A percentile compares a stretch with the other conserved stretches of the same genome.
Conservation (phyloP, 2,329 filamentous ascomycete genomes). For the Monosporascus cannonballus region DNA sequence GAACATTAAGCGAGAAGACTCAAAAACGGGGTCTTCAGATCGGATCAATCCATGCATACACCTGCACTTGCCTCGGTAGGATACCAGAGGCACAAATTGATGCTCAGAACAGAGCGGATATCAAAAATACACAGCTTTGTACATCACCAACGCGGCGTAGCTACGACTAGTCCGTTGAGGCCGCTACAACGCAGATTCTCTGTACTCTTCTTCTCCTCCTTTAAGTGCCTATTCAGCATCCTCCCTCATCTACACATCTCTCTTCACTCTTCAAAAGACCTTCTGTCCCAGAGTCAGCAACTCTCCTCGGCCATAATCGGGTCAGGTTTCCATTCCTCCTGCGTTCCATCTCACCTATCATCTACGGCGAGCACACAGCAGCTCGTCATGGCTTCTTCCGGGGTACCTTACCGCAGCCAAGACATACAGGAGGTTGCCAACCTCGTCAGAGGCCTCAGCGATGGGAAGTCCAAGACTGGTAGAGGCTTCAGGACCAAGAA, state of each 20-base stretch:
- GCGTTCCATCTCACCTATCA: not conserved
- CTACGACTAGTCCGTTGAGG: not conserved
- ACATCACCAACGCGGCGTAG: not conserved
- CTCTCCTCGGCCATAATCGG: too few species aligned
- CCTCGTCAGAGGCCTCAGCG: slow-evolving; percentile 60
- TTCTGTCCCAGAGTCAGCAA: too few species aligned
- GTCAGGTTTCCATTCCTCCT: not conserved
- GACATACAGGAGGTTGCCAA: slow-evolving; percentile 60
- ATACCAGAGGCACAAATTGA: too few species aligned
- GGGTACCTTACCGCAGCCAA: slow-evolving; percentile 61
- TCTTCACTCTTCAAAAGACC: too few species aligned
- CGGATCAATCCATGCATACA: too few species aligned
- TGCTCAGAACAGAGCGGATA: not conserved
- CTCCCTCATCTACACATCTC: too few species aligned
- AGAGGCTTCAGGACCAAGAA: slow-evolving; percentile 70
- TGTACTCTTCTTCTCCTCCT: not conserved
- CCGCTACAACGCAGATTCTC: not conserved
- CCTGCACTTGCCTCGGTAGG: too few species aligned
- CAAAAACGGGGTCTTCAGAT: too few species aligned
- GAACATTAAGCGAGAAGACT: too few species aligned
- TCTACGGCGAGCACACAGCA: not conserved
- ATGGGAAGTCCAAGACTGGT: slow-evolving; percentile 48
- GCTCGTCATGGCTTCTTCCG: slow-evolving; percentile 27
- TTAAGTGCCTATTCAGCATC: too few species aligned
- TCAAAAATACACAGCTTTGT: not conserved